phyloP scores from a whole-genome alignment of 345 rosid genomes.

The Psidium guajava region DNA sequence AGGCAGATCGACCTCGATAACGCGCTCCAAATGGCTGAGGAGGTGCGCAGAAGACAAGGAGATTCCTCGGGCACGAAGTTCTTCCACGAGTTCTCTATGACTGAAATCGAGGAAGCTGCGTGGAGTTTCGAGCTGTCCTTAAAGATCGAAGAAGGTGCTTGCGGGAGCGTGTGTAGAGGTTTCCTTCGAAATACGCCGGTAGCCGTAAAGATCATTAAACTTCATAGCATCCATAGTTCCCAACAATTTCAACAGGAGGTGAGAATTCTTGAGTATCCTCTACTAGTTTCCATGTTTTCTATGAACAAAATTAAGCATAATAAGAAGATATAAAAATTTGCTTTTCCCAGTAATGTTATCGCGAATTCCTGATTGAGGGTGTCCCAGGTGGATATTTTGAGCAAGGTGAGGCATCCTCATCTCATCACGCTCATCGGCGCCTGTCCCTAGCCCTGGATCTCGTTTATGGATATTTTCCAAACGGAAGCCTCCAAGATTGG shows the following conservation, averaged over 20 bases:
- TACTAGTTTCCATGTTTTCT: neutral
- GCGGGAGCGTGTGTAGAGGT: slow-evolving; percentile 1
- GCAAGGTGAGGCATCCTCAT: slow-evolving; percentile 67
- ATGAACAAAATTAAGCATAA: neutral
- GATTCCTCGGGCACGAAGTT: neutral
- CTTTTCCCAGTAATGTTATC: neutral
- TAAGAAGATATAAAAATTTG: neutral
- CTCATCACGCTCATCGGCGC: slow-evolving; percentile 68
- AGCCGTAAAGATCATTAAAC: neutral
- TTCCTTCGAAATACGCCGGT: neutral
- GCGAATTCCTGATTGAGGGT: neutral
- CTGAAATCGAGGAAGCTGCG: slow-evolving; percentile 1
- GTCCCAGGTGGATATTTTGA: neutral
- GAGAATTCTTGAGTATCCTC: neutral
- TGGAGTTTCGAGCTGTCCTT: slow-evolving; percentile 1
- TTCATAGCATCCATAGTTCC: neutral
- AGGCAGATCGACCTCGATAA: neutral
- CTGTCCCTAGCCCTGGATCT: slow-evolving; percentile 73
- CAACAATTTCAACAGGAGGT: slow-evolving; percentile 5
- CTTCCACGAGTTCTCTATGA: neutral
- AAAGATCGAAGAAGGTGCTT: slow-evolving; percentile 6
- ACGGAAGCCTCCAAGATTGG: slow-evolving; percentile 86
- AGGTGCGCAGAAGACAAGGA: neutral
- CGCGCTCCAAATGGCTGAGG: neutral
- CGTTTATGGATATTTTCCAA: slow-evolving; percentile 59